Evolutionary conservation across 202 grass and related monocot genomes (phyloP).

Genomic region (Miscanthus sacchariflorus): DNA sequence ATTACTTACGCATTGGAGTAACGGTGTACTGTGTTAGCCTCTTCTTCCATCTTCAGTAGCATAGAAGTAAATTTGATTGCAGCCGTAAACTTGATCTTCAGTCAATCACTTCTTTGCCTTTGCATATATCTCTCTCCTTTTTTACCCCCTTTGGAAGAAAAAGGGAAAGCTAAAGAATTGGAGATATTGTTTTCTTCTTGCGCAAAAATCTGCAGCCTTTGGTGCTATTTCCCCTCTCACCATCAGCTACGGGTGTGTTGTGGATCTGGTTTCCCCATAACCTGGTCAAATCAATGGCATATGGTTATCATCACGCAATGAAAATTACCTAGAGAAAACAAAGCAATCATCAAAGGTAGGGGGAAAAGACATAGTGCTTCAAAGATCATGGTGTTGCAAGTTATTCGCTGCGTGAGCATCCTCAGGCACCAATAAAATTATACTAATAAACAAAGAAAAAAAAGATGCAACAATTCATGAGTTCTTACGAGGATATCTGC

Average conservation of each 20-base stretch:
- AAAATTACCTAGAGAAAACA: neutral
- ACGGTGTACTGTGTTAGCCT: neutral
- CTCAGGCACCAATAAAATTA: neutral
- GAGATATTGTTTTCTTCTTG: neutral
- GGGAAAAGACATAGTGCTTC: neutral
- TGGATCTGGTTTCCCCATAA: neutral
- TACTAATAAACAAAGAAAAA: neutral
- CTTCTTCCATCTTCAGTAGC: neutral
- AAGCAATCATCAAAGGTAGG: neutral
- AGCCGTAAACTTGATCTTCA: neutral
- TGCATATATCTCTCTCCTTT: too few relatives aligned
- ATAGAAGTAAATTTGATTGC: neutral
- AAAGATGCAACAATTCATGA: neutral
- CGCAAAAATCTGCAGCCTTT: neutral
- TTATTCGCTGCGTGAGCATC: neutral
- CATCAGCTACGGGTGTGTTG: neutral
- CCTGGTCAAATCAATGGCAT: neutral
- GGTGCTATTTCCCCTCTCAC: too few relatives aligned
- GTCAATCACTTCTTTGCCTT: neutral
- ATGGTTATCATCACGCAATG: neutral
- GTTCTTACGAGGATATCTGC: neutral
- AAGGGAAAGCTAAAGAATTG: neutral
- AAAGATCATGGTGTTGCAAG: neutral
- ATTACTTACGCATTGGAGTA: slow-evolving; percentile 9
- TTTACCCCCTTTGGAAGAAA: neutral